Evolutionary conservation across 768 basidiomycete genomes (phyloP), one percentile per base, ranked within the genome.

Genomic region (Rossbeevera mucosa): DNA sequence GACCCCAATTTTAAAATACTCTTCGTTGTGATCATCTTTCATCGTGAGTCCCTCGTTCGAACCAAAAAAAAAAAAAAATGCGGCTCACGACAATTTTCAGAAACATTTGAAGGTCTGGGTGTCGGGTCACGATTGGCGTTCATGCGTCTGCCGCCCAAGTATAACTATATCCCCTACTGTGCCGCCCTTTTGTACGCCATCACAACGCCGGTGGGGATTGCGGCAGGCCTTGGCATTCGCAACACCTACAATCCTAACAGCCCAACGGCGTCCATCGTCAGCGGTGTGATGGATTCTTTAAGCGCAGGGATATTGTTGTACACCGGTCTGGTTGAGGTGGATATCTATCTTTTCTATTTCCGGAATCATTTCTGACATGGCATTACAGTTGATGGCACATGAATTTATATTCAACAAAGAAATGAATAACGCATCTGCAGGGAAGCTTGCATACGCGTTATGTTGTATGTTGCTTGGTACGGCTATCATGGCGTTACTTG

Each of bases 71-170:
- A 44, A 26, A 18, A 25, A 24, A 22, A 5, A 7, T 3, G 5
- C n/a, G 14, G n/a, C 43, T 61, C 20, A 67, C 22, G 13, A 9
- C 3, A 18, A 20, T 18, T 40, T 47, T 7, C 62, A 93, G 90
- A 95, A 78, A 88, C 81, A 40, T 97, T 97, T 62, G 95, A 98
- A 68, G 95, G 94, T 20, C 79, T 97, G 42, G 95, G 93, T 66
- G 75, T 98, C 20, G 95, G 95, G 8, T 85, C 93, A 0, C 88
- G 95, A 8, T 75, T 98, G 11, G 91, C 94, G 1, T 83, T 76
- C 66, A 77, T 98, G 64, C 70, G 72, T 16, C 73, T 93, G 2
- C 77, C 88, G 0, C 56, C 64, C 1, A 64, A 67, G 53, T 88
- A 82, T 62, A 70, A 64, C 49, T 83, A 72, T 68, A 65, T 88